These are phyloP conservation scores for Sporothrix luriei DNA, from an alignment of 2,329 filamentous ascomycete species.

Conservation along the genomic window DNA sequence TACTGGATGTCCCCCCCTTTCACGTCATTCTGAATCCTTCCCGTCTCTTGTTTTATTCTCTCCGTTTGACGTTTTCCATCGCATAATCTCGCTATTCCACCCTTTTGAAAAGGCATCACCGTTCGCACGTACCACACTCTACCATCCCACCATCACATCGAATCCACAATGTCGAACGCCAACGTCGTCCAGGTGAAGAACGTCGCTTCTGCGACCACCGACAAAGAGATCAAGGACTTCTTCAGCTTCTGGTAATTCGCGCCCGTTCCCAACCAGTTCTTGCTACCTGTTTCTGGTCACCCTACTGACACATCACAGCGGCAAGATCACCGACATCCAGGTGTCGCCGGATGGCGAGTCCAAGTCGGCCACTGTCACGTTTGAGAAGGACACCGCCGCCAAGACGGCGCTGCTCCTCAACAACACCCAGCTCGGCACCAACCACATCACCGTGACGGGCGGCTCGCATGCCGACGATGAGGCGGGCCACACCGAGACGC, in stretches of 20 bases:
- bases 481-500: conserved; percentile 49
- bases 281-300: not conserved
- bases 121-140: not conserved
- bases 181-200: conserved; percentile 70
- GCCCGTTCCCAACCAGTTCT: not conserved
- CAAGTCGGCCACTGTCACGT: conserved; percentile 88
- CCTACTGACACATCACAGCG: conserved; percentile 53
- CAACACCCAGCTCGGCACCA: conserved; percentile 89
- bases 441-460: conserved; percentile 75
- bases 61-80: not conserved
- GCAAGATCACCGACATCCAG: conserved; percentile 85
- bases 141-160: not conserved
- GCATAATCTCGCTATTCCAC: not conserved
- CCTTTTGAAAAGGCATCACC: not conserved
- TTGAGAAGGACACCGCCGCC: conserved; percentile 94
- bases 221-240: conserved; percentile 93
- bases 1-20: conserved; percentile 19
- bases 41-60: not conserved
- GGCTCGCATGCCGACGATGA: conserved; percentile 65
- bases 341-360: conserved; percentile 68
- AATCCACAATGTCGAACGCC: conserved; percentile 35
- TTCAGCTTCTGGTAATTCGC: conserved; percentile 83
- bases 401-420: conserved; percentile 96
- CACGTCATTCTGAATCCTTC: not conserved
- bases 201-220: conserved; percentile 77